phyloP scores from a whole-genome alignment of 2,329 filamentous ascomycete species.

The Cercospora zeina region DNA sequence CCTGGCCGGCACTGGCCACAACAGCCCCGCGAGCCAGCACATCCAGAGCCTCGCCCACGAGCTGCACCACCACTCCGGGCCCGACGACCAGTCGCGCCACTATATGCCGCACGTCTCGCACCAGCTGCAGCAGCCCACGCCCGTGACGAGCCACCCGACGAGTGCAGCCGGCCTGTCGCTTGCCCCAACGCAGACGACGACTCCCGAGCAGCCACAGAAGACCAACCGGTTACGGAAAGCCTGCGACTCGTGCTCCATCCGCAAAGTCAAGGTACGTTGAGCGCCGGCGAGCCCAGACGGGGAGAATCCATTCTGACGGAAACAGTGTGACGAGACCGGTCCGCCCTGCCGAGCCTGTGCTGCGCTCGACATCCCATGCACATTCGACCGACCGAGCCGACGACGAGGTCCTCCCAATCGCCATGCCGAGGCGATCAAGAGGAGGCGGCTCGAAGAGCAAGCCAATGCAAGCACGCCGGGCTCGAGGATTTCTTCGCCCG shows the following conservation, averaged over 20 bases:
- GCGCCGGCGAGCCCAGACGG: neutral
- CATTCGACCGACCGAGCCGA: constrained; percentile 63
- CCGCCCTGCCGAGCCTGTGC: constrained; percentile 66
- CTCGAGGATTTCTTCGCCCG: constrained; percentile 48
- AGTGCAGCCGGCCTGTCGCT: constrained; percentile 30
- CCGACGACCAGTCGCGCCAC: constrained; percentile 38
- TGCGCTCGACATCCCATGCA: constrained; percentile 66
- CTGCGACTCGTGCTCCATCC: constrained; percentile 45
- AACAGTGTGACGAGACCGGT: constrained; percentile 64
- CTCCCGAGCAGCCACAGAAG: constrained; percentile 38
- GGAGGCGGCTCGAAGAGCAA: constrained; percentile 53
- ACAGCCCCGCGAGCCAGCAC: constrained; percentile 35
- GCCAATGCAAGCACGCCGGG: constrained; percentile 42
- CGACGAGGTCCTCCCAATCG: constrained; percentile 66
- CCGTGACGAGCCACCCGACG: constrained; percentile 31
- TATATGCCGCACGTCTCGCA: constrained; percentile 36
- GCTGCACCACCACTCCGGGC: constrained; percentile 34
- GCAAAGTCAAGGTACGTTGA: constrained; percentile 43
- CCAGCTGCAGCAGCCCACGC: constrained; percentile 33
- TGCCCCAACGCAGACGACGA: constrained; percentile 28
- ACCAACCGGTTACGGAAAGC: constrained; percentile 45
- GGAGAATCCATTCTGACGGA: constrained; percentile 2
- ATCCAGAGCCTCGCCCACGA: constrained; percentile 39
- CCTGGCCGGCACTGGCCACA: constrained; percentile 28
- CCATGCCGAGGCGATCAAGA: constrained; percentile 67